phyloP scores from a whole-genome alignment of 257 asterid species.

The Dorcoceras hygrometricum region DNA sequence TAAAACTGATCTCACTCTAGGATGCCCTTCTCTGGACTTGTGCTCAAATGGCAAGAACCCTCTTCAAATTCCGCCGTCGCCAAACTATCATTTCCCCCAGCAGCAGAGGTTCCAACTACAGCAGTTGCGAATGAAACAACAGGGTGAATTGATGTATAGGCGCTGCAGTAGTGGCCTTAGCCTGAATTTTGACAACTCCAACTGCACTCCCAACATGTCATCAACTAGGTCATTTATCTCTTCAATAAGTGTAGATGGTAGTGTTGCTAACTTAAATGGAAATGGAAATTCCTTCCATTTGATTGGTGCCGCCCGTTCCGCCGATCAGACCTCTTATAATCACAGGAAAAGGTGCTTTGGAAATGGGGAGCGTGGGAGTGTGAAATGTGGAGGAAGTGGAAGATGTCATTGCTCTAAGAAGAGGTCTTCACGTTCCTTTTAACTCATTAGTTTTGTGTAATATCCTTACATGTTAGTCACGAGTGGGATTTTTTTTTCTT shows the following conservation, averaged over 20 bases:
- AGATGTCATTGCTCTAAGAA: slow-evolving; percentile 92
- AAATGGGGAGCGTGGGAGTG: slow-evolving; percentile 80
- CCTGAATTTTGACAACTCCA: slow-evolving; percentile 73
- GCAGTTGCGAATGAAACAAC: slow-evolving; percentile 63
- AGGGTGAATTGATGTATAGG: slow-evolving; percentile 51
- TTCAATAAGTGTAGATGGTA: slow-evolving; percentile 80
- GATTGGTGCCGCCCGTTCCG: slow-evolving; percentile 66
- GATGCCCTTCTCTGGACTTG: slow-evolving; percentile 49
- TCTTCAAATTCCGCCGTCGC: slow-evolving; percentile 31
- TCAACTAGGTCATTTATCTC: slow-evolving; percentile 81
- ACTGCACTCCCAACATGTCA: slow-evolving; percentile 84
- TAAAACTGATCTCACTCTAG: slow-evolving; percentile 47
- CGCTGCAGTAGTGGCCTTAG: slow-evolving; percentile 73
- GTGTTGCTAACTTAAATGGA: slow-evolving; percentile 73
- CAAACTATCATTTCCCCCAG: slow-evolving; percentile 45
- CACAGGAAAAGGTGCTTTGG: slow-evolving; percentile 73
- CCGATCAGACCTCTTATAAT: slow-evolving; percentile 64
- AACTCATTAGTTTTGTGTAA: background rate
- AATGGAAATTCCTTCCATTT: slow-evolving; percentile 62
- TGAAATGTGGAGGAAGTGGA: slow-evolving; percentile 79
- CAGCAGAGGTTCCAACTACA: slow-evolving; percentile 45
- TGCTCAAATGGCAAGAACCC: slow-evolving; percentile 44
- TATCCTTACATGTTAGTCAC: background rate
- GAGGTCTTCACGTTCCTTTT: slow-evolving; percentile 46
- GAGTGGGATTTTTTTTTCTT: background rate